Evolutionary conservation across 768 basidiomycete genomes (phyloP), one percentile per base, ranked within the genome.

Genomic region (Rhodosporidiobolus odoratus): DNA sequence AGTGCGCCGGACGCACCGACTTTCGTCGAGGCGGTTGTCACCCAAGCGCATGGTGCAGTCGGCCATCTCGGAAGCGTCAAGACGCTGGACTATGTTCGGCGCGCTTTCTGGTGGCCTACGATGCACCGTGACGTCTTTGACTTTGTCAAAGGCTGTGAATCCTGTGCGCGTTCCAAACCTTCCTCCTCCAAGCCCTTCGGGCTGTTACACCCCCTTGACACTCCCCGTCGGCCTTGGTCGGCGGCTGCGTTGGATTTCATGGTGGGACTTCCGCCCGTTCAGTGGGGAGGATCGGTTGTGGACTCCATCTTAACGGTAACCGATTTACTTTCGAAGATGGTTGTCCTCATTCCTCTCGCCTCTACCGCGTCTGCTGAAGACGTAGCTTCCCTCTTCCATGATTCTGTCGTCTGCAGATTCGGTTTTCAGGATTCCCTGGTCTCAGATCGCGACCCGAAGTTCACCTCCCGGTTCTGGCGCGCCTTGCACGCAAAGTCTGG

Each of bases 391-490:
- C 17, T 82, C 0, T 73, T 83, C 34, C 81, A 82, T 45, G 75
- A 75, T 0, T 41, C 78, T 3, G 74, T 83, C 0, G 82, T 82
- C 38, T 80, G 80, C 17, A 70, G 75, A 0, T 82, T 84, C 58
- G 83, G 83, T 0, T 62, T 84, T 1, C 83, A 82, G 0, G 66
- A 71, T 3, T 37, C 63, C 0, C 82, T 85, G 0, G 76, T 84
- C 0, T 81, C 79, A 23, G 83, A 84, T 62, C 71, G 82, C 1
- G 83, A 83, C 63, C 69, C 79, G 0, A 71, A 82, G 7, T 85
- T 84, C 72, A 84, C 82, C 63, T 60, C 73, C 62, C 61, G 54
- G 0, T 84, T 84, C 66, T 84, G 83, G 84, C 58, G 62, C 15
- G 75, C 78, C 13, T 72, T 84, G 0, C 75, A 82, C 66, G 54